These are phyloP conservation scores for Wickerhamomyces bovis DNA, from an alignment of 805 yeast genomes.

Conservation along the genomic window DNA sequence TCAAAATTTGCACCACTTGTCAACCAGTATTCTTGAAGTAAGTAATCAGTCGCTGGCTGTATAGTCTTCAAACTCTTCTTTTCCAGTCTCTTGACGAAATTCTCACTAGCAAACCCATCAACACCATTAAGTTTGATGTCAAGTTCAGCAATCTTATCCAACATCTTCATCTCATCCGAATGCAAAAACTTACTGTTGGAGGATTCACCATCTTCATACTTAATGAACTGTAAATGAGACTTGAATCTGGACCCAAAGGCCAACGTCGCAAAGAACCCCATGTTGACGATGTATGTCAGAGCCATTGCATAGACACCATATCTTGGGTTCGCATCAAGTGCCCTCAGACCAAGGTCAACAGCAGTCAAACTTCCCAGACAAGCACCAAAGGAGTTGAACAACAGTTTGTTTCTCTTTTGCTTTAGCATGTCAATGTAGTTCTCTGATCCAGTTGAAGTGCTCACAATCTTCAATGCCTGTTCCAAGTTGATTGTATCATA, in stretches of 20 bases:
- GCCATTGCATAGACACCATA: slow-evolving; percentile 40
- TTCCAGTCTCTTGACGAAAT: slow-evolving; percentile 8
- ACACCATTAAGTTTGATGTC: slow-evolving; percentile 31
- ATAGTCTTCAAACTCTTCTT: slow-evolving; percentile 7
- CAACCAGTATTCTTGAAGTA: slow-evolving; percentile 81
- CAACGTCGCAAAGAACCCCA: slow-evolving; percentile 41
- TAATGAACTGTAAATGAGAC: slow-evolving; percentile 48
- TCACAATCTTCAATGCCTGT: slow-evolving; percentile 51
- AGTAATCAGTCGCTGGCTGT: slow-evolving; percentile 58
- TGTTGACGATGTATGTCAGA: slow-evolving; percentile 41
- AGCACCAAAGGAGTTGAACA: slow-evolving; percentile 29
- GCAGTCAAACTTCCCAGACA: slow-evolving; percentile 33
- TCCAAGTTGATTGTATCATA: slow-evolving; percentile 52
- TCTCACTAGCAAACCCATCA: slow-evolving; percentile 15
- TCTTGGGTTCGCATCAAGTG: slow-evolving; percentile 16
- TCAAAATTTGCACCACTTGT: slow-evolving; percentile 81
- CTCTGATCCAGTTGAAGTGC: slow-evolving; percentile 52
- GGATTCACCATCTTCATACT: slow-evolving; percentile 62
- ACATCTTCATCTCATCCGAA: slow-evolving; percentile 64
- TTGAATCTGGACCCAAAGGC: slow-evolving; percentile 43
- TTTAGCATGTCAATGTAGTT: slow-evolving; percentile 38
- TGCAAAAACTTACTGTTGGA: slow-evolving; percentile 59
- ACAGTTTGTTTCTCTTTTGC: slow-evolving; percentile 26
- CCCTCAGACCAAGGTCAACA: slow-evolving; percentile 40
- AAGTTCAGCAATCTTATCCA: slow-evolving; percentile 57